These are phyloP conservation scores for Blastocystis sp. DNA, from an alignment of 352 stramenopile species.

Conservation along the genomic window DNA sequence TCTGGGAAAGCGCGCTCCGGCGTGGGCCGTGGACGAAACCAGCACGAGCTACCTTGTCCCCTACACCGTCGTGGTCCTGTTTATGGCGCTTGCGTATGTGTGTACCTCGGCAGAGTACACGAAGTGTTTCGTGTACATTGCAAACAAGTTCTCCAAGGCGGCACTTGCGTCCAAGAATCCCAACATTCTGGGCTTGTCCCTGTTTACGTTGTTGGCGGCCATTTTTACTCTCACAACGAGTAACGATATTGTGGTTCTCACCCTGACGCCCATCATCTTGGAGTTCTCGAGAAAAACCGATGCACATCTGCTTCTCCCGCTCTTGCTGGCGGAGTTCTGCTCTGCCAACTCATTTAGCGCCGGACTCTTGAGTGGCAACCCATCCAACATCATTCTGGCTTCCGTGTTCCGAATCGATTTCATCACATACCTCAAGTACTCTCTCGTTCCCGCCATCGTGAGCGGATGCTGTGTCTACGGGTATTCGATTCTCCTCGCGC, in stretches of 20 bases:
- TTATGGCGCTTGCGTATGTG: conserved; percentile 52
- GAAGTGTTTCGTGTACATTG: conserved; percentile 45
- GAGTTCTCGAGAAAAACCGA: conserved; percentile 46
- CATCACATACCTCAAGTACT: conserved; percentile 46
- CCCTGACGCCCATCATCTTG: conserved; percentile 52
- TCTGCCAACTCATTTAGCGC: conserved; percentile 53
- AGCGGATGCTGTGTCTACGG: conserved; percentile 24
- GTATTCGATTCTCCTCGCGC: conserved; percentile 8
- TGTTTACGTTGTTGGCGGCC: conserved; percentile 36
- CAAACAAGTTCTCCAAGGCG: conserved; percentile 50
- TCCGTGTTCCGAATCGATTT: conserved; percentile 55
- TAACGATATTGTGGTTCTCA: conserved; percentile 55
- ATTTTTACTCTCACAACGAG: conserved; percentile 51
- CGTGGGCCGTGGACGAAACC: not conserved
- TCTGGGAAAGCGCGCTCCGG: conserved; percentile 11
- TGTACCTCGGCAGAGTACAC: conserved; percentile 49
- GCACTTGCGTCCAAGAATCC: conserved; percentile 32
- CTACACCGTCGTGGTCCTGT: conserved; percentile 50
- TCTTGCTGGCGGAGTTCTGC: conserved; percentile 48
- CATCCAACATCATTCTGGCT: conserved; percentile 55
- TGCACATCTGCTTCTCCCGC: not conserved
- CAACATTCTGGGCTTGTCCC: conserved; percentile 36
- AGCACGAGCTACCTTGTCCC: conserved; percentile 47
- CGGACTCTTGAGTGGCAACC: conserved; percentile 50
- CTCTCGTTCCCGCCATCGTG: conserved; percentile 32